Conservation (phyloP, 1,139 yeast genomes). For the Sugiyamaella pinicola region DNA sequence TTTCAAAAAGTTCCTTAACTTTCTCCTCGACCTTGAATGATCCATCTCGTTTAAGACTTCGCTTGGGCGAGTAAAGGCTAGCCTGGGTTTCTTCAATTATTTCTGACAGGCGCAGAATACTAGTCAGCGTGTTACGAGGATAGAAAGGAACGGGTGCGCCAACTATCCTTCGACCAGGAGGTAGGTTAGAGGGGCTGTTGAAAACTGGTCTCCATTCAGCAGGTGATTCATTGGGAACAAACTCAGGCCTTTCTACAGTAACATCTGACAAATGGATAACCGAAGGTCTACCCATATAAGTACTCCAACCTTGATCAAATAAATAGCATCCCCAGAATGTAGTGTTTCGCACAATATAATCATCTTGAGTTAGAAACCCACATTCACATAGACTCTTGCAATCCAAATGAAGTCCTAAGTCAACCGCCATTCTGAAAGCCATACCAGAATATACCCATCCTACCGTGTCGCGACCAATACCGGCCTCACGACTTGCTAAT, state of each 20-base stretch:
- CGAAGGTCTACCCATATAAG: slow-evolving; percentile 35
- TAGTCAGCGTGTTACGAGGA: slow-evolving; percentile 25
- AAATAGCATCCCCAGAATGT: slow-evolving; percentile 37
- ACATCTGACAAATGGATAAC: slow-evolving; percentile 31
- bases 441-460: slow-evolving; percentile 38
- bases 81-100: slow-evolving; percentile 25
- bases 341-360: slow-evolving; percentile 29
- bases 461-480: slow-evolving; percentile 32
- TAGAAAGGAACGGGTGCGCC: slow-evolving; percentile 23
- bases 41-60: slow-evolving; percentile 19
- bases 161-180: slow-evolving; percentile 20
- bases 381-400: slow-evolving; percentile 27
- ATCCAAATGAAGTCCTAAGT: slow-evolving; percentile 34
- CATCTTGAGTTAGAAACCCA: slow-evolving; percentile 31
- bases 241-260: slow-evolving; percentile 24
- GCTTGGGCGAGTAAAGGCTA: slow-evolving; percentile 23
- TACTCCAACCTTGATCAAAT: slow-evolving; percentile 35
- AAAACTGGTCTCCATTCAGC: slow-evolving; percentile 25
- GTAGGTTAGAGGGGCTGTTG: slow-evolving; percentile 15
- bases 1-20: slow-evolving; percentile 22
- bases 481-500: slow-evolving; percentile 34
- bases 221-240: slow-evolving; percentile 23
- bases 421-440: slow-evolving; percentile 37
- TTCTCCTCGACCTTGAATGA: slow-evolving; percentile 16
- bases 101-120: slow-evolving; percentile 25